phyloP scores from a whole-genome alignment of 768 basidiomycete genomes.

The Trametes punicea region DNA sequence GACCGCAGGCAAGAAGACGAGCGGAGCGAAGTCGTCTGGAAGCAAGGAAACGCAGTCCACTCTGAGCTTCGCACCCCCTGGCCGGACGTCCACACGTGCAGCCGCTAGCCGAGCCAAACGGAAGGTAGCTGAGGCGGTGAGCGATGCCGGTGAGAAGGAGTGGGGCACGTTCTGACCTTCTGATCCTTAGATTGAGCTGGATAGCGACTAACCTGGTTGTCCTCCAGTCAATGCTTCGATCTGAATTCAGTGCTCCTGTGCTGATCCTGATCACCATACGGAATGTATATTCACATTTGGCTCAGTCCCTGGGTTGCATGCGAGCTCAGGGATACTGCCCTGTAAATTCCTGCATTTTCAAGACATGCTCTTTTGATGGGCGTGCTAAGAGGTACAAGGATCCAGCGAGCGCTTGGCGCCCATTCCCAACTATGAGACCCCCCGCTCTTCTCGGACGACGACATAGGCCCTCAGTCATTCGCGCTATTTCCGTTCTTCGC shows the following conservation, averaged over 20 bases:
- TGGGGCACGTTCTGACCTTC: background rate
- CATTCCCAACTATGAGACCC: no score
- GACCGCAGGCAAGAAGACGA: slow-evolving; percentile 46
- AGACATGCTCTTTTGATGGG: no score
- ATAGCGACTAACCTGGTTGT: slow-evolving; percentile 15
- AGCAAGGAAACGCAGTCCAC: slow-evolving; percentile 47
- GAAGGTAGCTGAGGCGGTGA: slow-evolving; percentile 49
- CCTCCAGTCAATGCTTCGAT: background rate
- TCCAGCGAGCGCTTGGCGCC: no score
- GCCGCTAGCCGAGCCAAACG: slow-evolving; percentile 68
- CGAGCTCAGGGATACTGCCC: no score
- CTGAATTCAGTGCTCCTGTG: no score
- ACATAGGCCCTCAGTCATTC: background rate
- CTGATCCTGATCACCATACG: no score
- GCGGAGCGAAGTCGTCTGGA: slow-evolving; percentile 24
- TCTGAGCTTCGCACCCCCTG: slow-evolving; percentile 60
- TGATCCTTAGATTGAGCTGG: slow-evolving; percentile 20
- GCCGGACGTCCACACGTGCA: slow-evolving; percentile 51
- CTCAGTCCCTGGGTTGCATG: no score
- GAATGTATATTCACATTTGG: no score
- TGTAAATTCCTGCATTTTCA: no score
- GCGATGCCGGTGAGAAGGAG: slow-evolving; percentile 10
- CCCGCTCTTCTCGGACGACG: no score
- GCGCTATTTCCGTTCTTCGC: background rate
- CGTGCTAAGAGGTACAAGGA: no score